phyloP scores from a whole-genome alignment of 2,329 filamentous ascomycete genomes.

The Colletotrichum phormii region DNA sequence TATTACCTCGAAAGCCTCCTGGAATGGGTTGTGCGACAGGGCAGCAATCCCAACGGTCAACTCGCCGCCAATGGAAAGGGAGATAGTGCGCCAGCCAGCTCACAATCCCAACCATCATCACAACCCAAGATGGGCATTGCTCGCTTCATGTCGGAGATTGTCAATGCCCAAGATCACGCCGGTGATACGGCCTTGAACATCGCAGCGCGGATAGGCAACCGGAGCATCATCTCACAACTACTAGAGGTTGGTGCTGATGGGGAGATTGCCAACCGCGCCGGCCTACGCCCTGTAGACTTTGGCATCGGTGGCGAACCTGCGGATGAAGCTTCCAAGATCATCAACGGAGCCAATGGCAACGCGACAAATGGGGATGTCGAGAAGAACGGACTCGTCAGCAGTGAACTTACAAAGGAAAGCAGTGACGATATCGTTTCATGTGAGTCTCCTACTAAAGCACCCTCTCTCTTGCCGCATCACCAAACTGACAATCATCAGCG shows the following conservation, averaged over 20 bases:
- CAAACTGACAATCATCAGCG: constrained; percentile 60
- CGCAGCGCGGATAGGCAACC: constrained; percentile 90
- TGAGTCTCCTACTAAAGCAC: constrained; percentile 58
- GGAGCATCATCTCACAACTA: constrained; percentile 95
- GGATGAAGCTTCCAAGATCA: constrained; percentile 44
- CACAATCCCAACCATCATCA: constrained; percentile 47
- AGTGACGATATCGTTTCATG: constrained; percentile 83
- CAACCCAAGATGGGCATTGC: constrained; percentile 84
- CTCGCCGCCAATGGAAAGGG: constrained; percentile 42
- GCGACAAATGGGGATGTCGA: constrained; percentile 55
- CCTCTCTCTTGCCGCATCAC: not conserved
- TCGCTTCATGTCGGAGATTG: constrained; percentile 96
- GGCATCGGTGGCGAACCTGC: constrained; percentile 80
- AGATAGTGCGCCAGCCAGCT: constrained; percentile 51
- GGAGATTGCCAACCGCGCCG: constrained; percentile 90
- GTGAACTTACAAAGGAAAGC: constrained; percentile 74
- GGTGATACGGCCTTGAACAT: constrained; percentile 96
- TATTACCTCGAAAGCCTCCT: constrained; percentile 96
- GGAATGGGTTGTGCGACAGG: constrained; percentile 93
- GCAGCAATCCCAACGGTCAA: constrained; percentile 70
- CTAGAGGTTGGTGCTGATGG: constrained; percentile 95
- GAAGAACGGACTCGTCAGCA: constrained; percentile 58
- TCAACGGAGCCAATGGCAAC: not conserved
- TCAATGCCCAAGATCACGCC: constrained; percentile 93
- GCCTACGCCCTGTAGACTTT: constrained; percentile 91